These are phyloP conservation scores for Didymella arachidicola DNA, from an alignment of 2,329 filamentous ascomycete genomes.

Conservation along the genomic window DNA sequence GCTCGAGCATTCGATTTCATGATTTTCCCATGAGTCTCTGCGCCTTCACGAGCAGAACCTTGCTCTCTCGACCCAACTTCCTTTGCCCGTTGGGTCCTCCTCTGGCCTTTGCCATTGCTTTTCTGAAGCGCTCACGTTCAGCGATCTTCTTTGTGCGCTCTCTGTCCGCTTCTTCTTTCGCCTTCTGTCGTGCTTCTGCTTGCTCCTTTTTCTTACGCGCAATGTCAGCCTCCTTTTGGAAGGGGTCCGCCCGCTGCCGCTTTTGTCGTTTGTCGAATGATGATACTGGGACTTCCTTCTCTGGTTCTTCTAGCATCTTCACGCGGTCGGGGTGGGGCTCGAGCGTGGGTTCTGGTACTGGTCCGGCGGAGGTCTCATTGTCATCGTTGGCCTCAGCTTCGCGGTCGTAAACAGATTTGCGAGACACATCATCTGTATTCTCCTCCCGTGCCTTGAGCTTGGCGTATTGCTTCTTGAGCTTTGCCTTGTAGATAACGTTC, in stretches of 20 bases:
- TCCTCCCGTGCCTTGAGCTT: conserved; percentile 77
- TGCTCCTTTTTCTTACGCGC: conserved; percentile 67
- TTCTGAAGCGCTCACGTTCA: conserved; percentile 75
- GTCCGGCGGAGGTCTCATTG: conserved; percentile 31
- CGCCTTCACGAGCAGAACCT: conserved; percentile 77
- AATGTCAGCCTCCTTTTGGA: conserved; percentile 54
- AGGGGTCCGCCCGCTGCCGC: conserved; percentile 49
- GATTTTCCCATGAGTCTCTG: conserved; percentile 68
- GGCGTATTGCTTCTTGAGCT: conserved; percentile 89
- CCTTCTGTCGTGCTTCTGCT: conserved; percentile 65
- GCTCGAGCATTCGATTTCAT: conserved; percentile 14
- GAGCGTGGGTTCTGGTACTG: conserved; percentile 47
- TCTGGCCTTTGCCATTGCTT: conserved; percentile 68
- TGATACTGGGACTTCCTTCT: conserved; percentile 31
- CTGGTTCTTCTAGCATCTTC: conserved; percentile 62
- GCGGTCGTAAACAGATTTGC: conserved; percentile 47
- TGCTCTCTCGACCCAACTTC: conserved; percentile 83
- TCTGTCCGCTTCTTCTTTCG: conserved; percentile 69
- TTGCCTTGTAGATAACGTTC: conserved; percentile 87
- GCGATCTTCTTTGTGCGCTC: conserved; percentile 62
- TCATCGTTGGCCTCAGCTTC: conserved; percentile 33
- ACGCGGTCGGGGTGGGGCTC: conserved; percentile 69
- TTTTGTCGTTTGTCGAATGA: conserved; percentile 34
- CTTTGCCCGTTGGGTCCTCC: conserved; percentile 74
- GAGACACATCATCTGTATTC: conserved; percentile 35